These are phyloP conservation scores for Grosmannia serpens DNA, from an alignment of 2,329 filamentous ascomycete genomes.

Conservation along the genomic window DNA sequence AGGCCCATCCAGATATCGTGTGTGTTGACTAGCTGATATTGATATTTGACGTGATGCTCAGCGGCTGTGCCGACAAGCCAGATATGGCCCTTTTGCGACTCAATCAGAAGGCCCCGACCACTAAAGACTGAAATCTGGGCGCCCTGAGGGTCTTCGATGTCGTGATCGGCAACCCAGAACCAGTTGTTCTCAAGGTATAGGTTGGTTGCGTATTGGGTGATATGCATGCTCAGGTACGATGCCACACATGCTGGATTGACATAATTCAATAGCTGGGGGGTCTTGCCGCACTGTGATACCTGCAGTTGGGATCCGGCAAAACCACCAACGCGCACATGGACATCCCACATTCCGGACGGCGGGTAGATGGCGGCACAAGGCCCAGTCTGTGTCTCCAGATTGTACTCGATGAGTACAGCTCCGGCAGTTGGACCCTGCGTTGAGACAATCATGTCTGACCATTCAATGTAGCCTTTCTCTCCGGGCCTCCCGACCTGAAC, in stretches of 20 bases:
- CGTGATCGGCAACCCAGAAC: constrained; percentile 39
- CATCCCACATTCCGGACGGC: constrained; percentile 57
- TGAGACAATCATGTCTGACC: constrained; percentile 60
- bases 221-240: constrained; percentile 28
- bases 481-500: constrained; percentile 49
- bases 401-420: constrained; percentile 63
- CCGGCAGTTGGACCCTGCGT: constrained; percentile 56
- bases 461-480: constrained; percentile 54
- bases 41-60: constrained; percentile 51
- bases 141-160: constrained; percentile 30
- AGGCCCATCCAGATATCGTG: constrained; percentile 47
- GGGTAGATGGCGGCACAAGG: constrained; percentile 10
- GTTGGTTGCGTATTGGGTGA: constrained; percentile 24
- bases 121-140: constrained; percentile 20
- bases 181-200: constrained; percentile 39
- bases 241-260: constrained; percentile 24
- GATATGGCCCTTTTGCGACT: constrained; percentile 24
- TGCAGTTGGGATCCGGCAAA: constrained; percentile 58
- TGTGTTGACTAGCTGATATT: constrained; percentile 49
- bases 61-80: constrained; percentile 50
- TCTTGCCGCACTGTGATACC: constrained; percentile 53
- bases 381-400: constrained; percentile 38
- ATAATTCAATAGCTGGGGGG: constrained; percentile 18
- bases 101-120: constrained; percentile 23
- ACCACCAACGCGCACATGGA: constrained; percentile 64